Evolutionary conservation across 164 flowering plant species (phyloP), one percentile per base, ranked within the genome.

Genomic region (Annona cherimola): DNA sequence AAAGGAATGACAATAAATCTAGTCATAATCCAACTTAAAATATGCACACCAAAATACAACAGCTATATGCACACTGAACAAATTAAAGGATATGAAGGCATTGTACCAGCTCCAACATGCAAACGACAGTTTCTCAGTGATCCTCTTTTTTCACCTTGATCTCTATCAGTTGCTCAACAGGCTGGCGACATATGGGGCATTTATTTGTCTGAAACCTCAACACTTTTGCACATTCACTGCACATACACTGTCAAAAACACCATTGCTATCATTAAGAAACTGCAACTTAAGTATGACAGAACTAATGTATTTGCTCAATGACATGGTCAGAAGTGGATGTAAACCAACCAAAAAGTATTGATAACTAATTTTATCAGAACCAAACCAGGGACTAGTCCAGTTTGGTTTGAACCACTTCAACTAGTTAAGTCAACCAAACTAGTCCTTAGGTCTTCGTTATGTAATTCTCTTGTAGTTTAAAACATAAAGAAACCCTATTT

Each of bases 111-210:
- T 19, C 14, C 4, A 9, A 66, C 42, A 18, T 44, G 68, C n/a
- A 66, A 63, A 42, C 5, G 42, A 66, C 5, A 1, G 43, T 63
- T 5, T 72, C 61, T 72, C 61, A 72, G 42, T 72, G 45, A 42
- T 64, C 44, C 19, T 3, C 69, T 45, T 71, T 77, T 54, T 83
- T 82, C 63, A 87, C 80, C 76, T 86, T 89, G 82, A 91, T 91
- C 88, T 86, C 92, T 39, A 89, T 72, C 45, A 91, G 91, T 80
- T 87, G 84, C 70, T 84, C 86, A 68, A 91, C 88, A 46, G 93
- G 88, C 71, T 89, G 94, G 57, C 94, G 91, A 77, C 97, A 91
- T 66, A 91, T 91, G 11, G 97, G 97, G 75, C 97, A 91, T 66
- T 83, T 90, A 69, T 88, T 89, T 18, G 93, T 82, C 65, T 87